phyloP scores from a whole-genome alignment of 2,329 filamentous ascomycete species.

The Colletotrichum ledebouriae region DNA sequence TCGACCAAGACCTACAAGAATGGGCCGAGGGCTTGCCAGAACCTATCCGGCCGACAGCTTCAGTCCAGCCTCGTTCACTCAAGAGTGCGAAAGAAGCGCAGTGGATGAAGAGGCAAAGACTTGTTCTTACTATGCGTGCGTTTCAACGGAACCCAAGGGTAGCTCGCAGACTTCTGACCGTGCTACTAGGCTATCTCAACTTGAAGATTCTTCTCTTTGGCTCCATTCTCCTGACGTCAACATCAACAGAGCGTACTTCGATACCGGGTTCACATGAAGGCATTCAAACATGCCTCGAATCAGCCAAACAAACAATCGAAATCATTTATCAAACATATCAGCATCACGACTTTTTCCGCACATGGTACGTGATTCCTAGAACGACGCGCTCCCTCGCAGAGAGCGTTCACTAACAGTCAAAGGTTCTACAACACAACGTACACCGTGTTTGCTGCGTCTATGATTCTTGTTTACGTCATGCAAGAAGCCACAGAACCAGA shows the following conservation, averaged over 20 bases:
- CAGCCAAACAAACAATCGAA: slow-evolving; percentile 48
- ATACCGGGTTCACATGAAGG: slow-evolving; percentile 43
- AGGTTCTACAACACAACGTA: slow-evolving; percentile 52
- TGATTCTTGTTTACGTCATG: slow-evolving; percentile 48
- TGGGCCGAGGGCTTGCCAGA: slow-evolving; percentile 46
- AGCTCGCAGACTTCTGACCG: not conserved
- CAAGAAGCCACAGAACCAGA: slow-evolving; percentile 44
- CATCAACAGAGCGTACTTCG: slow-evolving; percentile 41
- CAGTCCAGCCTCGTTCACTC: slow-evolving; percentile 35
- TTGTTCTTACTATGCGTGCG: slow-evolving; percentile 46
- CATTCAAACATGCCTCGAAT: slow-evolving; percentile 46
- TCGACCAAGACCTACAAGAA: slow-evolving; percentile 45
- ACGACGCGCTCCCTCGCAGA: rapidly evolving
- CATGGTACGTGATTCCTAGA: slow-evolving; percentile 43
- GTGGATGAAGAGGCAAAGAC: slow-evolving; percentile 48
- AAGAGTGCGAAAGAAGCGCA: slow-evolving; percentile 44
- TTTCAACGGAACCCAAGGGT: not conserved
- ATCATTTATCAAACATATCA: slow-evolving; percentile 49
- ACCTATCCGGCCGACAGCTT: slow-evolving; percentile 43
- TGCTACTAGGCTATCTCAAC: slow-evolving; percentile 46
- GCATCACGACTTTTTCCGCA: slow-evolving; percentile 49
- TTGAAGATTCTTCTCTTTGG: slow-evolving; percentile 48
- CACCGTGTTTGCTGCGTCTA: slow-evolving; percentile 48
- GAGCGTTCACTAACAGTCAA: not conserved
- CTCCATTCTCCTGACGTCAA: slow-evolving; percentile 45